phyloP scores from a whole-genome alignment of 2,329 filamentous ascomycete genomes.

The Dothistroma pini region DNA sequence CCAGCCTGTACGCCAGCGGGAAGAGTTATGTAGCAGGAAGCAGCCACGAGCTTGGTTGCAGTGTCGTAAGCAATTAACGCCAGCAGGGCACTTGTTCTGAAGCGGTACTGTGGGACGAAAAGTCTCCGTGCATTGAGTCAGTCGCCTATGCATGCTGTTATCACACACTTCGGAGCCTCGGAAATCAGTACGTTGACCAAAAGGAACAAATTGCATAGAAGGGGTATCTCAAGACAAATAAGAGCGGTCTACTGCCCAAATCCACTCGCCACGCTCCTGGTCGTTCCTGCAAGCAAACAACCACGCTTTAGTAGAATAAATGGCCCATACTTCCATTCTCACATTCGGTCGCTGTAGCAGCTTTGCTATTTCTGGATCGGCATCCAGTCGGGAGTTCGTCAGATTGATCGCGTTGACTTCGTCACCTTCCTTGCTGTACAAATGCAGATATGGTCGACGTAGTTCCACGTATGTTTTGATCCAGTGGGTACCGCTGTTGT shows the following conservation, averaged over 20 bases:
- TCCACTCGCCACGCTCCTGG: slow-evolving; percentile 95
- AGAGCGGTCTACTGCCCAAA: slow-evolving; percentile 87
- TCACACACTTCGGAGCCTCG: no score
- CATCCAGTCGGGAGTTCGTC: slow-evolving; percentile 84
- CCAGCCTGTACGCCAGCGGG: not conserved
- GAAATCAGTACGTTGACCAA: no score
- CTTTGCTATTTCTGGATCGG: slow-evolving; percentile 80
- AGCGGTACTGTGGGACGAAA: no score
- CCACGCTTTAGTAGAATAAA: slow-evolving; percentile 94
- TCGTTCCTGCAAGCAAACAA: slow-evolving; percentile 87
- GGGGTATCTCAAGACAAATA: slow-evolving; percentile 36
- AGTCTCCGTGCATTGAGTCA: no score
- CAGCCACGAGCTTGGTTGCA: no score
- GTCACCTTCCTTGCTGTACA: slow-evolving; percentile 83
- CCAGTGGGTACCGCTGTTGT: slow-evolving; percentile 77
- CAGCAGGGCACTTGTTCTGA: no score
- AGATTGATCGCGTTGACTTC: slow-evolving; percentile 88
- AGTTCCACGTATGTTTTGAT: slow-evolving; percentile 90
- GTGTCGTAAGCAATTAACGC: no score
- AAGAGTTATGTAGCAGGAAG: no score
- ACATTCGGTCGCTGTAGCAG: slow-evolving; percentile 52
- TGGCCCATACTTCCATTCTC: slow-evolving; percentile 67
- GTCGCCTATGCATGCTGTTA: no score
- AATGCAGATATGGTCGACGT: slow-evolving; percentile 83
- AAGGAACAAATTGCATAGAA: not conserved